These are phyloP conservation scores for Asclepias syriaca DNA, from an alignment of 257 asterid genomes.

Conservation along the genomic window DNA sequence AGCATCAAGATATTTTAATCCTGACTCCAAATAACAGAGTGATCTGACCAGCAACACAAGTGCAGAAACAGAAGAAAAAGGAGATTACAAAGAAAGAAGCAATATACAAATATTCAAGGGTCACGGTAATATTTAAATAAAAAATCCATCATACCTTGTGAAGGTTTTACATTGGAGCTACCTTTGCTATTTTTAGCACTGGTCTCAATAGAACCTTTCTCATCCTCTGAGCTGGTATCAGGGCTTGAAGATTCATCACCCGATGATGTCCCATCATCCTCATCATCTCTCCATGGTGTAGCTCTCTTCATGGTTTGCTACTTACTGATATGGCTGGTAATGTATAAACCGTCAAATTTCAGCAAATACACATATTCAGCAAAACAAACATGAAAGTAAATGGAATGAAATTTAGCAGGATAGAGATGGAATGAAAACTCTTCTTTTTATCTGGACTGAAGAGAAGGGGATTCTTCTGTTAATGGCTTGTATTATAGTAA, in stretches of 20 bases:
- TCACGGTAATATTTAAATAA: not conserved
- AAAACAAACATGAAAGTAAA: not conserved
- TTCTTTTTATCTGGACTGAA: not conserved
- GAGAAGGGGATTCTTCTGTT: not conserved
- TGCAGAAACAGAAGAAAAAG: not conserved
- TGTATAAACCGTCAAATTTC: not conserved
- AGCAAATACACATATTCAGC: not conserved
- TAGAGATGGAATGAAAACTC: not conserved
- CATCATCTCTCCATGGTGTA: constrained; percentile 28
- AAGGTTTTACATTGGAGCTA: constrained; percentile 33
- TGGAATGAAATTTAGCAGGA: not conserved
- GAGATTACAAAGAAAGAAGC: not conserved
- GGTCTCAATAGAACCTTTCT: not conserved
- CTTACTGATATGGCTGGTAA: not conserved
- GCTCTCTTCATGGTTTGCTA: constrained; percentile 24
- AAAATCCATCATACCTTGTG: constrained; percentile 31
- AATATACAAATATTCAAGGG: not conserved
- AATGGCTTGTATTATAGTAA: not conserved
- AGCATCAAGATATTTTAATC: too few relatives aligned
- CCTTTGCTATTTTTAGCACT: not conserved
- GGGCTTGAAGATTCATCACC: constrained; percentile 20
- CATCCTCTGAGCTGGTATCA: constrained; percentile 12
- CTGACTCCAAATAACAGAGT: not conserved
- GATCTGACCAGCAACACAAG: not conserved
- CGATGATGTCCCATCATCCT: constrained; percentile 17